Base-by-base conservation (phyloP, 345 rosid species). In the Eucalyptus cloeziana region DNA sequence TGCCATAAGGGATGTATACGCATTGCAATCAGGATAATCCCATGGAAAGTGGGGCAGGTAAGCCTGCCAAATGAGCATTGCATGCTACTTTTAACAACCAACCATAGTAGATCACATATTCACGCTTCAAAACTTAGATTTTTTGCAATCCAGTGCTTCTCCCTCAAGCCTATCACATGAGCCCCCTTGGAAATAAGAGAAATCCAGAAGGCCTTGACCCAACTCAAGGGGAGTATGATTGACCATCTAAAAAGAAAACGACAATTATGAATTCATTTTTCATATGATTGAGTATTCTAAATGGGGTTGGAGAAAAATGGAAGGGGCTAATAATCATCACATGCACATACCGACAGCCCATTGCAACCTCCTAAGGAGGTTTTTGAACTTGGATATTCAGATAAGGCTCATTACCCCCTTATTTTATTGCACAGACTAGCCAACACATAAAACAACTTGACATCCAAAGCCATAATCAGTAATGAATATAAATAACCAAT, bases 121-220 rank as follows among this genome's bases (percentile, higher is more conserved):
- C n/a, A 67, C 31, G 89, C 64, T 52, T 67, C 10, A 43, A 27
- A 86, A 45, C 45, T 88, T 93, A 95, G 99, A 88, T 96, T 95
- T 89, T 95, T 92, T n/a, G 98, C 94, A 89, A 96, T 80, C 99
- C 99, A 96, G 87, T 87, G 96, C 93, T 94, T 96, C 94, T 97
- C 99, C 91, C 96, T 94, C 88, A 93, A 95, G 88, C 99, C 99
- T 89, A 97, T 94, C 47, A 95, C 97, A 89, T 90, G 95, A 90
- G 94, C 98, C 86, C 97, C 98, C 67, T 94, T 94, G 89, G 96
- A 93, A 89, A 96, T 88, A 13, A 97, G 89, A 81, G 92, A 87
- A 89, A 88, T 89, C 98, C 99, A 96, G 90, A 96, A 95, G 87
- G 96, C 95, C 93, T 89, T 94, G 37, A 91, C 92, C 98, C 99